These are phyloP conservation scores for Sarocladium oryzae DNA, from an alignment of 2,329 filamentous ascomycete species.

Conservation along the genomic window DNA sequence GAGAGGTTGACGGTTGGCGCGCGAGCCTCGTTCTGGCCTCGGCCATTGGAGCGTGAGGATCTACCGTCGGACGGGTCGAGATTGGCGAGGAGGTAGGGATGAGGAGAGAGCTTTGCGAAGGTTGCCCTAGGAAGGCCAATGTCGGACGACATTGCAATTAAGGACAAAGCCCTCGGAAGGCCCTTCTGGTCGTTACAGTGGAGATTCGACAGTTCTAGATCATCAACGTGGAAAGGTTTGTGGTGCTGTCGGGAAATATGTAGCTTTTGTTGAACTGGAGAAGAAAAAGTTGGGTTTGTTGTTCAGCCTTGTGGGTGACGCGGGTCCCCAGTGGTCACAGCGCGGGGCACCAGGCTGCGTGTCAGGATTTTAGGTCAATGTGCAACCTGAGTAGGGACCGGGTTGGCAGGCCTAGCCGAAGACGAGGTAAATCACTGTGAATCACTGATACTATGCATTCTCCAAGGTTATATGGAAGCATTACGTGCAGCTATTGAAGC, in stretches of 20 bases:
- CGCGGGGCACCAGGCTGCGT: conserved; percentile 6
- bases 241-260: neutral
- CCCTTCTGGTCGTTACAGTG: neutral
- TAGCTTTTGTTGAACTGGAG: neutral
- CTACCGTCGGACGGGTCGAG: conserved; percentile 55
- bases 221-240: neutral
- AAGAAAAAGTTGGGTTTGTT: conserved; percentile 9
- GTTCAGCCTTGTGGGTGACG: conserved; percentile 6
- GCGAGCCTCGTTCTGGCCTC: conserved; percentile 62
- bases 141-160: conserved; percentile 23
- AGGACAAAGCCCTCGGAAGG: neutral
- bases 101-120: conserved; percentile 84
- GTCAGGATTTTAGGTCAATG: neutral
- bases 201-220: neutral
- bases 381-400: too few relatives aligned
- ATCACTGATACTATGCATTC: too few relatives aligned
- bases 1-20: conserved; percentile 71
- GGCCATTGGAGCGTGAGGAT: conserved; percentile 70
- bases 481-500: too few relatives aligned
- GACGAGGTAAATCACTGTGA: too few relatives aligned
- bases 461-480: too few relatives aligned
- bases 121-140: conserved; percentile 53
- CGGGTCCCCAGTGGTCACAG: neutral
- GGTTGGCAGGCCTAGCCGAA: too few relatives aligned
- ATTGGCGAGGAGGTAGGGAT: conserved; percentile 84